phyloP scores from a whole-genome alignment of 176 grass and related monocot genomes.

The Avena eriantha region DNA sequence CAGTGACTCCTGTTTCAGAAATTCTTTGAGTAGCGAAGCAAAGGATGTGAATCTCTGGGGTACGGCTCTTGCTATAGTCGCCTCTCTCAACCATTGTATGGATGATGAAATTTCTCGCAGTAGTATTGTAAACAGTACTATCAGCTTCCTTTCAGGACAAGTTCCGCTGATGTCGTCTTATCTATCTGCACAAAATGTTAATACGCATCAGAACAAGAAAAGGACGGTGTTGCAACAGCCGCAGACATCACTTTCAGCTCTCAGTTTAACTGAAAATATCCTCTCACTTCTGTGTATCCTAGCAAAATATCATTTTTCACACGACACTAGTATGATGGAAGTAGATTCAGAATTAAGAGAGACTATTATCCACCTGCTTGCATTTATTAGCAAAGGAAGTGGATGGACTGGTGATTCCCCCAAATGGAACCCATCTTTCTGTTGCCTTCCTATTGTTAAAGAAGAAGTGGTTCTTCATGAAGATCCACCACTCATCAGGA shows the following conservation, averaged over 20 bases:
- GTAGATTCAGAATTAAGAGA: slow-evolving; percentile 81
- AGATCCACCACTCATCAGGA: slow-evolving; percentile 60
- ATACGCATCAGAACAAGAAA: slow-evolving; percentile 65
- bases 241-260: slow-evolving; percentile 67
- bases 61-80: slow-evolving; percentile 71
- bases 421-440: slow-evolving; percentile 44
- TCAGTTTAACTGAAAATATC: slow-evolving; percentile 73
- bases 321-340: slow-evolving; percentile 56
- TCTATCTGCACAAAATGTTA: slow-evolving; percentile 72
- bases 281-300: slow-evolving; percentile 79
- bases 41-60: slow-evolving; percentile 71
- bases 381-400: slow-evolving; percentile 86
- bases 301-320: slow-evolving; percentile 62
- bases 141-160: slow-evolving; percentile 75
- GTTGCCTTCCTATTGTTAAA: slow-evolving; percentile 64
- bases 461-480: slow-evolving; percentile 71
- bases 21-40: slow-evolving; percentile 49
- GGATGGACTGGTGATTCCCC: slow-evolving; percentile 44
- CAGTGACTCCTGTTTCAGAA: slow-evolving; percentile 50
- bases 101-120: slow-evolving; percentile 65
- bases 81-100: slow-evolving; percentile 70
- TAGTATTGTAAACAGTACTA: slow-evolving; percentile 57
- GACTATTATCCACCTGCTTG: slow-evolving; percentile 82
- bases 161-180: slow-evolving; percentile 69
- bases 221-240: slow-evolving; percentile 53